These are phyloP conservation scores for Populus pruinosa DNA, from an alignment of 345 rosid genomes.

Conservation along the genomic window DNA sequence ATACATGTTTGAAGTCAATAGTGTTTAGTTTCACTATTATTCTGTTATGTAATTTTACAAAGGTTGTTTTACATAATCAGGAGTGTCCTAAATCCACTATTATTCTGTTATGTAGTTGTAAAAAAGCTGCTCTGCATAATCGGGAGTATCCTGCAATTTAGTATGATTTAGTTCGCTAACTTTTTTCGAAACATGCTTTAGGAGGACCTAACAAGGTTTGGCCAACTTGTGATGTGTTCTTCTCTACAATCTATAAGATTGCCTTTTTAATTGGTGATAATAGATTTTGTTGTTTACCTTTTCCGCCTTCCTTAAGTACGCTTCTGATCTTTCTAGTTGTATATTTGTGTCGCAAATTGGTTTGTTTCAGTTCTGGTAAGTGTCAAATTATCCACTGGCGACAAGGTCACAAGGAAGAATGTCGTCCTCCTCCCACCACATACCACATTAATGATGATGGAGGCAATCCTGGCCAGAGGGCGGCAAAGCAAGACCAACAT, in stretches of 20 bases:
- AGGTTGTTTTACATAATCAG: background rate
- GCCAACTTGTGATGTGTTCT: background rate
- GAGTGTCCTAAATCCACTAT: background rate
- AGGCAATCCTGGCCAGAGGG: slow-evolving; percentile 31
- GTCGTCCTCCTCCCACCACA: slow-evolving; percentile 45
- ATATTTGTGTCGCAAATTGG: slow-evolving; percentile 18
- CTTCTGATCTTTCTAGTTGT: slow-evolving; percentile 2
- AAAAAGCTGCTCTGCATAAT: background rate
- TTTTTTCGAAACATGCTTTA: background rate
- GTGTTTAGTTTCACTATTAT: background rate
- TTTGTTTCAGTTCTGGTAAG: slow-evolving; percentile 60
- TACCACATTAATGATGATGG: slow-evolving; percentile 32
- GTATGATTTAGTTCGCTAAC: background rate
- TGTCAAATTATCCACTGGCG: slow-evolving; percentile 96
- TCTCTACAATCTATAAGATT: background rate
- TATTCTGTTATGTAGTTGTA: background rate
- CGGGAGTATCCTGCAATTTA: background rate
- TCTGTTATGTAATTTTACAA: background rate
- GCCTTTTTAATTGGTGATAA: background rate
- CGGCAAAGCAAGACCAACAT: slow-evolving; percentile 27
- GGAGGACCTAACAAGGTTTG: background rate
- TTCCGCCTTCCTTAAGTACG: background rate
- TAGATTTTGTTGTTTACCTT: background rate
- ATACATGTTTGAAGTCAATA: background rate
- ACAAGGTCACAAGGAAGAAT: slow-evolving; percentile 92